Evolutionary conservation across 2,329 filamentous ascomycete species (phyloP).

Genomic region (Stagonosporopsis chrysanthemi): DNA sequence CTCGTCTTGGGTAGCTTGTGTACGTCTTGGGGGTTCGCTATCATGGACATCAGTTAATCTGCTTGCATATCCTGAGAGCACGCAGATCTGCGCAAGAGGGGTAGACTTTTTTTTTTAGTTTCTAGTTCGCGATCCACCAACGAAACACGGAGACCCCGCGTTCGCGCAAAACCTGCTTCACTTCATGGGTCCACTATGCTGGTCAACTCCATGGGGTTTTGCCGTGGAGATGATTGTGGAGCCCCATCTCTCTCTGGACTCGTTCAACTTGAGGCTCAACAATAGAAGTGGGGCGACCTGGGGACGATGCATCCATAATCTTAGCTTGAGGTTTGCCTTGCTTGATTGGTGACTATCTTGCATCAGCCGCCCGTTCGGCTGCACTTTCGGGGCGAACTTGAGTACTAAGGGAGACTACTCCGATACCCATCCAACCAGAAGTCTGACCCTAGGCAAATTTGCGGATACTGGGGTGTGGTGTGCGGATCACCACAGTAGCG

Average conservation of each 20-base stretch:
- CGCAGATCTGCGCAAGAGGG: slow-evolving; percentile 10
- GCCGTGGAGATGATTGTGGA: slow-evolving; percentile 33
- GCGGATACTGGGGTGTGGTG: slow-evolving; percentile 26
- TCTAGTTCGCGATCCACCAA: background rate
- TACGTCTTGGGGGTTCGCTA: slow-evolving; percentile 10
- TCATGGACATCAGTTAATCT: slow-evolving; percentile 9
- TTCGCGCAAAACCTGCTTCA: slow-evolving; percentile 13
- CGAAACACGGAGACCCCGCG: slow-evolving; percentile 18
- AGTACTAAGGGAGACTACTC: slow-evolving; percentile 12
- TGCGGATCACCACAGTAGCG: slow-evolving; percentile 28
- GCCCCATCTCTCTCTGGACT: slow-evolving; percentile 20
- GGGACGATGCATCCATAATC: slow-evolving; percentile 13
- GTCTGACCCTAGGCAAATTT: slow-evolving; percentile 18
- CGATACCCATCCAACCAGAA: slow-evolving; percentile 24
- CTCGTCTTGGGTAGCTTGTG: slow-evolving; percentile 15
- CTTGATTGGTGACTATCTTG: slow-evolving; percentile 25
- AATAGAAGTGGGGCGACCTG: slow-evolving; percentile 27
- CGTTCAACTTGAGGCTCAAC: slow-evolving; percentile 40
- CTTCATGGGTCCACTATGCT: slow-evolving; percentile 13
- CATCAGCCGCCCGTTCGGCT: slow-evolving; percentile 21
- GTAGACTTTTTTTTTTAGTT: background rate
- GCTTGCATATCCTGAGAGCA: slow-evolving; percentile 3
- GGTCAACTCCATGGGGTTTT: slow-evolving; percentile 36
- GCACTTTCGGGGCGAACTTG: slow-evolving; percentile 27
- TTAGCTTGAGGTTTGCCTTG: background rate